Conservation (phyloP, 78 protist species). For the Dictyostelium firmibasis region DNA sequence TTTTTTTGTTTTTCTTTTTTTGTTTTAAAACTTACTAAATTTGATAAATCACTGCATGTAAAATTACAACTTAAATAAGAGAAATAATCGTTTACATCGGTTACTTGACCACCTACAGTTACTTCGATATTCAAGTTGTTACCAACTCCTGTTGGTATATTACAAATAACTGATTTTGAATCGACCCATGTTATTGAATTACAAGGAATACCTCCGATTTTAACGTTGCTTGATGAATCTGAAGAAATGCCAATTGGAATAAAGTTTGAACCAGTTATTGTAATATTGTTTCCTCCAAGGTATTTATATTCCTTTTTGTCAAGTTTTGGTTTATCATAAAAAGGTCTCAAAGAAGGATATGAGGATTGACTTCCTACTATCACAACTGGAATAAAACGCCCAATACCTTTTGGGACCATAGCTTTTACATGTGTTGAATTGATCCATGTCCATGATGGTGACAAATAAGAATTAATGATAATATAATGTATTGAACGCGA, state of each 20-base stretch:
- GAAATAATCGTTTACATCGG: background rate
- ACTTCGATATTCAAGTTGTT: background rate
- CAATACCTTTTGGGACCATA: no score
- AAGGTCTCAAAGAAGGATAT: no score
- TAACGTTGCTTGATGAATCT: background rate
- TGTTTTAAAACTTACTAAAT: background rate
- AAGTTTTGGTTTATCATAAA: background rate
- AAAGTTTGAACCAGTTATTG: background rate
- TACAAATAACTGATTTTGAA: background rate
- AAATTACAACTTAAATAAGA: background rate
- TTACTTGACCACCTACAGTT: background rate
- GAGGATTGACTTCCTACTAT: background rate
- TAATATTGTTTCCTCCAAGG: background rate
- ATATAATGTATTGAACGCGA: no score
- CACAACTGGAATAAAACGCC: no score
- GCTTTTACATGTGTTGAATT: no score
- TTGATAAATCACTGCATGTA: background rate
- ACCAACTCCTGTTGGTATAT: constrained; percentile 17
- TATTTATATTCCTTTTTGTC: background rate
- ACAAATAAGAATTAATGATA: no score
- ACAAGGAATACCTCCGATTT: constrained; percentile 9
- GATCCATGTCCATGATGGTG: no score
- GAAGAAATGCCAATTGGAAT: background rate
- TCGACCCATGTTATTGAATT: background rate
- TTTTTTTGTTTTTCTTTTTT: no score